A percentile compares a stretch with the other conserved stretches of the same genome.
Conservation (phyloP, 2,329 filamentous ascomycete genomes). For the Chalara sp. region DNA sequence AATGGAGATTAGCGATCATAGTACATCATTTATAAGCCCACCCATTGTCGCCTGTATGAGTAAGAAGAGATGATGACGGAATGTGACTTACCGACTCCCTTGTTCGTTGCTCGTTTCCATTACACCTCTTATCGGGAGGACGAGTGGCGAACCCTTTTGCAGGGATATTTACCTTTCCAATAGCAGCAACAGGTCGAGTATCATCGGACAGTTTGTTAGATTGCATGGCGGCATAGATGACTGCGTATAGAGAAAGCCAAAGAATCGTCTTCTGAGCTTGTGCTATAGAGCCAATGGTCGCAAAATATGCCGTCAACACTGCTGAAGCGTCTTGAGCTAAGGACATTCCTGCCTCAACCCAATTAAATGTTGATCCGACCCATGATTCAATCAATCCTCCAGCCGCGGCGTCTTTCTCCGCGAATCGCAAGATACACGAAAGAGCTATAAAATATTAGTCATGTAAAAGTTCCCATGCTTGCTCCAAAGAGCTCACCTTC, state of each 20-base stretch:
- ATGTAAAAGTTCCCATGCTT: background rate
- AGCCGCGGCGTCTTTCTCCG: background rate
- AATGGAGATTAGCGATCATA: too few species aligned
- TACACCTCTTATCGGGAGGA: background rate
- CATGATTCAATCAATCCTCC: conserved; percentile 1
- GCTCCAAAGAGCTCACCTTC: too few species aligned
- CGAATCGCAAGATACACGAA: background rate
- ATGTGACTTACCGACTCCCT: conserved; percentile 1
- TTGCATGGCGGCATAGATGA: background rate
- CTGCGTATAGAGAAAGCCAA: conserved; percentile 1
- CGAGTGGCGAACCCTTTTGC: background rate
- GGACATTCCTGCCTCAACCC: background rate
- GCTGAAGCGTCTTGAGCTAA: background rate
- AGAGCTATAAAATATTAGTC: background rate
- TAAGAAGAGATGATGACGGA: background rate
- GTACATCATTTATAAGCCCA: too few species aligned
- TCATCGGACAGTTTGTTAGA: background rate
- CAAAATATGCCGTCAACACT: background rate
- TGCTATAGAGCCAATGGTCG: background rate
- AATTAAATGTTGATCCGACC: background rate
- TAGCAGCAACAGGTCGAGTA: background rate
- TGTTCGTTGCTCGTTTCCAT: background rate
- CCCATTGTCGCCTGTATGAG: background rate
- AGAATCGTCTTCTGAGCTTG: conserved; percentile 1
- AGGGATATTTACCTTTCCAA: conserved; percentile 7